Evolutionary conservation across 1,284 basidiomycete genomes (phyloP), one percentile per base, ranked within the genome.

Genomic region (Pulchroboletus neoregius): DNA sequence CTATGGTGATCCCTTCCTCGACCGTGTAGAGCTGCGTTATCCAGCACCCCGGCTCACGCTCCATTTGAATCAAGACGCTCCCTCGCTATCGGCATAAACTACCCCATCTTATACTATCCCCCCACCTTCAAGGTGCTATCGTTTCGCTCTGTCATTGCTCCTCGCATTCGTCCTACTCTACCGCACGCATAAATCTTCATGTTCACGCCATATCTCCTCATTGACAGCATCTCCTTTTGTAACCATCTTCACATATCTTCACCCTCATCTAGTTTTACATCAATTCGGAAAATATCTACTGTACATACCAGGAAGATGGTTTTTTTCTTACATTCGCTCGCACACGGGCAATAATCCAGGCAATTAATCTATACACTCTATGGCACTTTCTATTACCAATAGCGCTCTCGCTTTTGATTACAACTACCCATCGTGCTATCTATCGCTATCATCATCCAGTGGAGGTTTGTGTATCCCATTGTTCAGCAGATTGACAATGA

Each of bases 381-480:
- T 62, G 63, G 46, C 51, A 52, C 43, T 35, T 45, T 49, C 37
- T 61, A 56, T 52, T 51, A 66, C 26, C 22, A 31, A n/a, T 44
- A 56, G 38, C 43, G 50, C 34, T n/a, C 31, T 45, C 33, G 40
- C 43, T 46, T 46, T 48, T 28, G 26, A 37, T 36, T 40, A 55
- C 49, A 12, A 45, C 22, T 46, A 60, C 26, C 33, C 20, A 18
- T 28, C 32, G 34, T 23, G 32, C 42, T 52, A 52, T 40, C 37
- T 15, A 7, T 51, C 28, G 15, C 36, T 20, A 35, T 35, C 47
- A 33, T 53, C 60, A 26, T 61, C 51, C 15, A 48, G 23, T 2
- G 65, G 63, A 39, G 65, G 66, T 32, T 47, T 42, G 45, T 63
- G 59, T 45, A 68, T 53, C 23, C 65, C 66, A 37, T 49, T 62